Percentiles rank a stretch among this genome's conserved stretches.
These are phyloP conservation scores for Polymyxa betae DNA, from an alignment of 208 protist genomes.

Conservation along the genomic window DNA sequence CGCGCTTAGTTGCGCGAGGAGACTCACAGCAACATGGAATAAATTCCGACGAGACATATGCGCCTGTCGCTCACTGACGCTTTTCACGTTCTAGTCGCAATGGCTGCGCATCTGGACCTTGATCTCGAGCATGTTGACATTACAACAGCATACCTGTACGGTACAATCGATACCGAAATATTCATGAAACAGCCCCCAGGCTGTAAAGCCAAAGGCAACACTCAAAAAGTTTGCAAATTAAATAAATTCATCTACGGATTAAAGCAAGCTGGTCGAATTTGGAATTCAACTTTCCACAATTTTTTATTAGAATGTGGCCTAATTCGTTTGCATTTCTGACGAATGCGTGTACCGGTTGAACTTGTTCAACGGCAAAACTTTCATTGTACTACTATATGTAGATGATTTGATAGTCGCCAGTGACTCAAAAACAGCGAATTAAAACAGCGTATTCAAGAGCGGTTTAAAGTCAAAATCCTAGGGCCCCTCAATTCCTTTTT, in stretches of 20 bases:
- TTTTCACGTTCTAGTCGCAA: neutral
- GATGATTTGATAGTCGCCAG: neutral
- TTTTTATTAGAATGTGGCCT: neutral
- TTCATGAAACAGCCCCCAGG: neutral
- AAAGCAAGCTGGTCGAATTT: neutral
- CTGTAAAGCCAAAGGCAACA: neutral
- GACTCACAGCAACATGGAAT: neutral
- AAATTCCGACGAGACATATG: neutral
- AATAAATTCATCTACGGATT: neutral
- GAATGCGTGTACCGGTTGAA: neutral
- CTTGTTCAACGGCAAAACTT: neutral
- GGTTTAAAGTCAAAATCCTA: no score
- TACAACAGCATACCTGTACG: neutral
- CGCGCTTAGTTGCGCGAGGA: neutral
- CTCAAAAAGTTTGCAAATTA: neutral
- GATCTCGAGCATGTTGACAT: no score
- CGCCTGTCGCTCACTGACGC: neutral
- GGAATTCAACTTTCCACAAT: neutral
- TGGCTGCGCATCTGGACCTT: neutral
- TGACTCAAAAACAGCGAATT: no score
- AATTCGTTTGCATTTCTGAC: neutral
- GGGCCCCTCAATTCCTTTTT: no score
- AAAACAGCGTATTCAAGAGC: no score
- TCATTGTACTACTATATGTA: neutral
- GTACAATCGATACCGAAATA: neutral